Evolutionary conservation across 2,329 filamentous ascomycete genomes (phyloP).

Genomic region (Nemania sp.): DNA sequence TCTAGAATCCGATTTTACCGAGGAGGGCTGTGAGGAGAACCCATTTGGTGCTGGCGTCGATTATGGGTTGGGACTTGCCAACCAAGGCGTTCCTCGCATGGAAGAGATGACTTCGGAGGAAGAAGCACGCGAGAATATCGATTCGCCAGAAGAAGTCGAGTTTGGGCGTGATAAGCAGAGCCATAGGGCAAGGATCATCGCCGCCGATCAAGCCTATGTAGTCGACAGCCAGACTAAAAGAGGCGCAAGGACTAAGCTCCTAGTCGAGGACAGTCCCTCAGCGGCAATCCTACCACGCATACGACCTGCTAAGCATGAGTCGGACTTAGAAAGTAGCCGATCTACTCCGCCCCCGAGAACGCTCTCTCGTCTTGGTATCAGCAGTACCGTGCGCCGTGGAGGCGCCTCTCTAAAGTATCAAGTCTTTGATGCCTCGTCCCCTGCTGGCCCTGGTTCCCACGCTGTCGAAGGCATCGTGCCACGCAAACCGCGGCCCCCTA

Average conservation of each 20-base stretch:
- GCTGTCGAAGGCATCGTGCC: constrained; percentile 66
- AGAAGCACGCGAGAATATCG: constrained; percentile 77
- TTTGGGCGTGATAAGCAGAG: constrained; percentile 69
- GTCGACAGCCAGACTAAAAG: constrained; percentile 71
- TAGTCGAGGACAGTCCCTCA: constrained; percentile 65
- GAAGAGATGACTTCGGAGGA: constrained; percentile 74
- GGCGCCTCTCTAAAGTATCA: constrained; percentile 68
- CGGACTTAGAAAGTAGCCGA: constrained; percentile 64
- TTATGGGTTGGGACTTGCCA: constrained; percentile 72
- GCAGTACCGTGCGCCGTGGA: constrained; percentile 57
- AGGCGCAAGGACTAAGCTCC: constrained; percentile 53
- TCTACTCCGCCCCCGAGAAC: constrained; percentile 64
- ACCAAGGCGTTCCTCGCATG: constrained; percentile 77
- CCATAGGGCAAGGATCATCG: constrained; percentile 79
- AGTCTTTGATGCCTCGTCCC: constrained; percentile 71
- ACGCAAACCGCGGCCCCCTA: constrained; percentile 78
- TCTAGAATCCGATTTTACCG: constrained; percentile 92
- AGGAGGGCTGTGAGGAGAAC: constrained; percentile 88
- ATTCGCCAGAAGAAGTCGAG: constrained; percentile 65
- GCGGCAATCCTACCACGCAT: constrained; percentile 71
- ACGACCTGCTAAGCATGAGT: constrained; percentile 71
- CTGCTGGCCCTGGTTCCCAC: constrained; percentile 63
- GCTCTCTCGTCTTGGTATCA: constrained; percentile 52
- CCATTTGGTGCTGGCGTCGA: constrained; percentile 83
- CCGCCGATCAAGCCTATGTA: constrained; percentile 78